Evolutionary conservation across 2,329 filamentous ascomycete genomes (phyloP).

Genomic region (Trichoderma sp.): DNA sequence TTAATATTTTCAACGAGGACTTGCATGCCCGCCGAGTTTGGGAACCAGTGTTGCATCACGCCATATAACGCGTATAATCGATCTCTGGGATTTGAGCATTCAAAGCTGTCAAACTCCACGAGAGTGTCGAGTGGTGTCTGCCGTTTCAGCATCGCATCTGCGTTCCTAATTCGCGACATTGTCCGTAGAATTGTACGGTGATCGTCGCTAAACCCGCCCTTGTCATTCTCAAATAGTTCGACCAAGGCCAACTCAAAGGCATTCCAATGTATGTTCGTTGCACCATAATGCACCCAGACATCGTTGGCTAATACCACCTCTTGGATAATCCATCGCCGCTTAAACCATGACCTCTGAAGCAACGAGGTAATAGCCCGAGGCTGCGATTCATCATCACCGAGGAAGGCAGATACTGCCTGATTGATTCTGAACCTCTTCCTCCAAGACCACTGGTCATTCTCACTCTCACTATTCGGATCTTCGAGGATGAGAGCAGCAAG

Average conservation of each 20-base stretch:
- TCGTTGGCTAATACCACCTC: not conserved
- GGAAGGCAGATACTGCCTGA: not conserved
- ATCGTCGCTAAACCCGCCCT: not conserved
- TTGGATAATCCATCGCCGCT: not conserved
- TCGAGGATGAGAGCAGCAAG: not conserved
- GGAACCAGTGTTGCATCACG: constrained; percentile 1
- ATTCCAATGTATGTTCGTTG: not conserved
- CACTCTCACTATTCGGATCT: not conserved
- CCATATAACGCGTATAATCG: constrained; percentile 3
- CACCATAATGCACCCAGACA: not conserved
- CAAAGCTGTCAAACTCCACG: not conserved
- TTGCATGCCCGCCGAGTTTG: not conserved
- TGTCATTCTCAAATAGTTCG: not conserved
- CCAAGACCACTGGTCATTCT: not conserved
- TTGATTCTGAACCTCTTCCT: constrained; percentile 2
- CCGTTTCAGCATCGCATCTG: not conserved
- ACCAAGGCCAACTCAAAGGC: not conserved
- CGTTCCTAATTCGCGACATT: constrained; percentile 2
- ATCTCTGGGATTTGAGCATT: not conserved
- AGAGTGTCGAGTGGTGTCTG: constrained; percentile 3
- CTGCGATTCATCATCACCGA: not conserved
- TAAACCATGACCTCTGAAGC: not conserved
- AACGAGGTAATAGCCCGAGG: not conserved
- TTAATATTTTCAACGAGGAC: not conserved
- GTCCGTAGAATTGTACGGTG: not conserved